A percentile compares a stretch with the other conserved stretches of the same genome.
These are phyloP conservation scores for Pseudozyma thailandica DNA, from an alignment of 1,284 basidiomycete genomes.

Conservation along the genomic window DNA sequence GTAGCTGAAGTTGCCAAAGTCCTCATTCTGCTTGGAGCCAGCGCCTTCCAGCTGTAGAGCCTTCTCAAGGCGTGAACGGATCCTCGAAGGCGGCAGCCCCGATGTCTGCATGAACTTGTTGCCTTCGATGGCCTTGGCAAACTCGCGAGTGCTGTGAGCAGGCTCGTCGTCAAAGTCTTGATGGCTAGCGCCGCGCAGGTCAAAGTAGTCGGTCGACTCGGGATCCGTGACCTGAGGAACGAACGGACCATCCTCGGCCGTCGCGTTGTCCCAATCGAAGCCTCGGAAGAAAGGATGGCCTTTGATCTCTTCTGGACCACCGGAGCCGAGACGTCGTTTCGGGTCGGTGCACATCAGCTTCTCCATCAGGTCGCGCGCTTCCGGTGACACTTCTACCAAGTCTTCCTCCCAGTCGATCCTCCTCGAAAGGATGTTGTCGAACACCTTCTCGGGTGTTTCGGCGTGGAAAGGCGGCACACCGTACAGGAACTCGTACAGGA, in stretches of 20 bases:
- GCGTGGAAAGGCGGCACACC: conserved; percentile 98
- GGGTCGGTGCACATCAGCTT: conserved; percentile 86
- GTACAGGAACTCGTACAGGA: conserved; percentile 97
- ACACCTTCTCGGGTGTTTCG: conserved; percentile 94
- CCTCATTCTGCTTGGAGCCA: conserved; percentile 73
- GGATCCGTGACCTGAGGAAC: conserved; percentile 94
- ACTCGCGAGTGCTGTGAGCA: conserved; percentile 52
- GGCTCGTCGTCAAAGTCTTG: conserved; percentile 86
- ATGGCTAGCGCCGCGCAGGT: conserved; percentile 88
- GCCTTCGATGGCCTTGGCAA: conserved; percentile 54
- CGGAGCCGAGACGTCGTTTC: conserved; percentile 80
- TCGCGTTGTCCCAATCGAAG: conserved; percentile 92
- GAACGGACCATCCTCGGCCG: conserved; percentile 88
- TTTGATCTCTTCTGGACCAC: conserved; percentile 93
- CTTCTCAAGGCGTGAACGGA: conserved; percentile 42
- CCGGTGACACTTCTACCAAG: conserved; percentile 84
- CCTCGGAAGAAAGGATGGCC: conserved; percentile 88
- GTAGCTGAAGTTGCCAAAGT: conserved; percentile 98
- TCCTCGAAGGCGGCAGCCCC: conserved; percentile 68
- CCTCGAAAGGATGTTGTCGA: conserved; percentile 97
- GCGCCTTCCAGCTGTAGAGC: conserved; percentile 26
- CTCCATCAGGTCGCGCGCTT: conserved; percentile 91
- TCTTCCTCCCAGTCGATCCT: conserved; percentile 96
- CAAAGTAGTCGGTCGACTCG: conserved; percentile 99
- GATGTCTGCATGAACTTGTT: conserved; percentile 44